phyloP scores from a whole-genome alignment of 192 early-diverging fungal genomes.

The Cetraspora pellucida region DNA sequence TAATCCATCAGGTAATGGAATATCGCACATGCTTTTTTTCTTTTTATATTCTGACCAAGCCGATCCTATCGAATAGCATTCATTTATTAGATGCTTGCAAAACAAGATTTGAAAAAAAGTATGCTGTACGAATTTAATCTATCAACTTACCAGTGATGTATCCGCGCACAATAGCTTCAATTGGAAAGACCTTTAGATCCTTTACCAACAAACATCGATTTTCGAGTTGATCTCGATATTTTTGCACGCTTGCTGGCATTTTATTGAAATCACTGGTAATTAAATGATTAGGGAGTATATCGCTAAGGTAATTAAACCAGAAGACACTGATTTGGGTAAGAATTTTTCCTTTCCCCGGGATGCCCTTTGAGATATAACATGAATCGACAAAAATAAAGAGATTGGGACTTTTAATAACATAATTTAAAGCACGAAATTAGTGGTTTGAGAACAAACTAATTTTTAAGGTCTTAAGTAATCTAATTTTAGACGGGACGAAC shows the following conservation, averaged over 20 bases:
- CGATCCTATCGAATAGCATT: conserved; percentile 59
- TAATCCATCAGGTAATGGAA: conserved; percentile 77
- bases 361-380: conserved; percentile 59
- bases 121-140: background rate
- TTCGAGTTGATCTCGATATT: conserved; percentile 87
- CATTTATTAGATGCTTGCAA: background rate
- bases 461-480: no score
- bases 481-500: no score
- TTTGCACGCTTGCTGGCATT: conserved; percentile 85
- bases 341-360: conserved; percentile 96
- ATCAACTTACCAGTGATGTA: conserved; percentile 79
- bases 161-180: conserved; percentile 98
- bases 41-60: conserved; percentile 95
- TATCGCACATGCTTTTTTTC: conserved; percentile 92
- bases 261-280: conserved; percentile 91
- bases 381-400: background rate
- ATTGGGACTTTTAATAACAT: no score
- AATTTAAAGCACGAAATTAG: no score
- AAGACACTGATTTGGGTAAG: conserved; percentile 93
- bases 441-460: no score
- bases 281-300: conserved; percentile 94
- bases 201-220: conserved; percentile 92
- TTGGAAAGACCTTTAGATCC: conserved; percentile 86
- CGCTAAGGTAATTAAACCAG: conserved; percentile 91
- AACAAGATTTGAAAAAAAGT: background rate